Base-by-base conservation (phyloP, 1,139 yeast species). In the Insectozyma bohioensis region DNA sequence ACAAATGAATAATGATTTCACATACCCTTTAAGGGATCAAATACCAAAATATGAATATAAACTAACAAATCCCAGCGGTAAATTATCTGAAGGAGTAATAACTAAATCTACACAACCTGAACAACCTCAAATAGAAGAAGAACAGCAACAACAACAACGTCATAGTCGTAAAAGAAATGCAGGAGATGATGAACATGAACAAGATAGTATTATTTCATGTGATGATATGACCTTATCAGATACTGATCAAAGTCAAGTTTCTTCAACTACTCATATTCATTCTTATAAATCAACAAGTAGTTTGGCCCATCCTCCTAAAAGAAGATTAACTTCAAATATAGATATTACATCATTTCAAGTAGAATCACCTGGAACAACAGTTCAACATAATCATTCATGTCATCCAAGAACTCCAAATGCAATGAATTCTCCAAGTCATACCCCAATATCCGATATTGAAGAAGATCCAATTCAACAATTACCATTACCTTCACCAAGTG, bases 401-500 rank as follows among this genome's bases (percentile, higher is more conserved):
- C 53, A 42, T 31, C 66, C 66, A 16, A 50, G 64, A 24, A 61
- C 67, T 1, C 64, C 68, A 2, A 53, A 50, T 14, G 60, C 50
- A 4, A 46, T 58, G 28, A 58, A 57, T 33, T 58, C 66, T 2
- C 66, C 65, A 9, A 48, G 66, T 0, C 62, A 54, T 29, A 61
- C 71, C 6, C 72, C 72, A 0, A 48, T 63, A 4, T 60, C 68
- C 7, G 73, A 66, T 33, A 48, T 58, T 12, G 69, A 63, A 26
- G 70, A 64, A 26, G 66, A 61, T 12, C 58, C 50, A 23, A 56
- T 62, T 2, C 70, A 62, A 34, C 78, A 68, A 39, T 58, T 75
- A 12, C 84, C 84, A 0, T 60, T 79, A 19, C 85, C 85, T 0
- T 78, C 84, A 5, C 86, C 86, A 0, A 75, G 81, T 47, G 86